Evolutionary conservation across 768 basidiomycete species (phyloP), one percentile per base, ranked within the genome.

Genomic region (Mycena haematopus): DNA sequence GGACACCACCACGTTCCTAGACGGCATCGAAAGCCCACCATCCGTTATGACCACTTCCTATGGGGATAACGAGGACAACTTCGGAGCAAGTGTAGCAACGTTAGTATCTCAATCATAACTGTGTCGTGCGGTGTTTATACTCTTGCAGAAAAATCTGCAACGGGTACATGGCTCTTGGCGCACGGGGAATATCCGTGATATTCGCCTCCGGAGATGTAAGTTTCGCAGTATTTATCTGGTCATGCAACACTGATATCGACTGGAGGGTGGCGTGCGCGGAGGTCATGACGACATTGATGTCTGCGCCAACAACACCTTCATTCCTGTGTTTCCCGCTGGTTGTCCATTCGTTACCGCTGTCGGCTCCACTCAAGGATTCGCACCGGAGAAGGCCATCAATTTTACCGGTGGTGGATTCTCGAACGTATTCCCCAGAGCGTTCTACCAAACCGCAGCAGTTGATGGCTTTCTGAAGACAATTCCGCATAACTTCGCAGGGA

Each of bases 281-380:
- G 10, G 42, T 19, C 54, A 62, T 31, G 60, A 56, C 24, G 22
- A 2, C 22, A 74, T 70, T 52, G 17, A 19, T 19, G 17, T n/a
- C 3, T 72, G 49, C 5, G 68, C 60, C 21, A 45, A 55, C 49
- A 54, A 33, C 42, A 21, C 68, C 6, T 80, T 80, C 63, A 70
- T 70, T 50, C 76, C 80, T 2, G 44, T 52, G 10, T 65, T 65
- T 49, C 65, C 65, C 17, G 54, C 65, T 8, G 17, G 40, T 4
- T 63, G 62, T 35, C 56, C 56, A 2, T 58, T 38, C 29, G 25
- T 63, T 5, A 63, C 56, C 33, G 0, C 56, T 4, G 56, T 63
- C 2, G 62, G 62, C 3, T 33, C 51, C 1, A 63, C 62, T 10
- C 25, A 27, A 10, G 62, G 62, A 7, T 46, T 63, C 38, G 47